Percentiles rank a stretch among this genome's conserved stretches.
phyloP scores from a whole-genome alignment of 2,329 filamentous ascomycete genomes.

The Clarireedia monteithiana region DNA sequence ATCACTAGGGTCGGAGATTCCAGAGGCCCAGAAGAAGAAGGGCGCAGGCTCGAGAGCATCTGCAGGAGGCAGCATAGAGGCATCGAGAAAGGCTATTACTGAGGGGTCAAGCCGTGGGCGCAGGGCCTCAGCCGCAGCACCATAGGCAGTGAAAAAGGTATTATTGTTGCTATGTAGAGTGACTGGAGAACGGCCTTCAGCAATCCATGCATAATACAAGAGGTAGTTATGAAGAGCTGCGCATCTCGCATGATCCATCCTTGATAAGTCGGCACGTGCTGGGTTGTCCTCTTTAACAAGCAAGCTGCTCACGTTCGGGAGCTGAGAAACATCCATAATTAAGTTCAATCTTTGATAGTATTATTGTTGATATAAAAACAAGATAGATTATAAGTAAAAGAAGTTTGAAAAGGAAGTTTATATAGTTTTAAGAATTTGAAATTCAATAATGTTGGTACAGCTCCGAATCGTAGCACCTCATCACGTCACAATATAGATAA shows the following conservation, averaged over 20 bases:
- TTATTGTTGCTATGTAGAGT: background rate
- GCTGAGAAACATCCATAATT: too few species aligned
- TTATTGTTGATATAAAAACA: too few species aligned
- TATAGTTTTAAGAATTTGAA: too few species aligned
- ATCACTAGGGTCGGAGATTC: background rate
- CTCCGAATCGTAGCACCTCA: too few species aligned
- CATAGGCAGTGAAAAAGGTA: background rate
- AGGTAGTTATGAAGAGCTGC: background rate
- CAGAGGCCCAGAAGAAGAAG: background rate
- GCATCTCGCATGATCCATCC: background rate
- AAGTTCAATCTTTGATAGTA: too few species aligned
- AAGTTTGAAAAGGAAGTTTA: too few species aligned
- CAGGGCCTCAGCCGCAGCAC: background rate
- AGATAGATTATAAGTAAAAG: too few species aligned
- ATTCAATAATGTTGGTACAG: too few species aligned
- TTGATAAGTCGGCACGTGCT: background rate
- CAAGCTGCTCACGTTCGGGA: too few species aligned
- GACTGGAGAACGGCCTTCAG: background rate
- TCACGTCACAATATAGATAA: too few species aligned
- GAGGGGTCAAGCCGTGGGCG: background rate
- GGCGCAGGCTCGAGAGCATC: background rate
- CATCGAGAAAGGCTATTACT: background rate
- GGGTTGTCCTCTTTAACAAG: background rate
- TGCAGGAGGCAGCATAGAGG: too few species aligned
- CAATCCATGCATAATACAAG: background rate